Evolutionary conservation across 2,329 filamentous ascomycete genomes (phyloP).

Genomic region (Stenocarpella maydis): DNA sequence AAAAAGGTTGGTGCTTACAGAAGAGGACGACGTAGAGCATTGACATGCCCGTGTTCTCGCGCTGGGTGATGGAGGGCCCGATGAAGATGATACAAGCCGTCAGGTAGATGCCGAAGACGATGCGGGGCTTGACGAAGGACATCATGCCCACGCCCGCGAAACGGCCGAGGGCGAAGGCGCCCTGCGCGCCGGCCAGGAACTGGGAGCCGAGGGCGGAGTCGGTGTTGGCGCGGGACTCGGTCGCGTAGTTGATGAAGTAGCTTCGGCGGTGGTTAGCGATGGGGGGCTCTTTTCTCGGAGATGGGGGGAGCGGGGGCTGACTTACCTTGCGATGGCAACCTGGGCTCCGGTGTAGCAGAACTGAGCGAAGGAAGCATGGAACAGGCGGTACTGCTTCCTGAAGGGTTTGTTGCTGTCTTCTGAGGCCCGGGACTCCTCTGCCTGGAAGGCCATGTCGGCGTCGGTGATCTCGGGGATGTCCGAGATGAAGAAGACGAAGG

Average conservation of each 20-base stretch:
- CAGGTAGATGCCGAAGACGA: constrained; percentile 73
- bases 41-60: constrained; percentile 57
- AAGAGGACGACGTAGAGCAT: constrained; percentile 78
- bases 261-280: constrained; percentile 37
- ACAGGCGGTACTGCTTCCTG: constrained; percentile 75
- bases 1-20: constrained; percentile 45
- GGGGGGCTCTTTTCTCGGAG: too few species aligned
- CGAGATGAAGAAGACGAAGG: constrained; percentile 71
- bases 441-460: constrained; percentile 71
- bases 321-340: constrained; percentile 62
- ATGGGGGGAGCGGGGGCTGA: background rate
- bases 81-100: constrained; percentile 70
- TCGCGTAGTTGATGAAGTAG: constrained; percentile 80
- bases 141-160: constrained; percentile 74
- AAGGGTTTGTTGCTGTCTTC: constrained; percentile 66
- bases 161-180: constrained; percentile 74
- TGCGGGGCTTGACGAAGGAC: constrained; percentile 71
- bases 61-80: constrained; percentile 55
- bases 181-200: constrained; percentile 78
- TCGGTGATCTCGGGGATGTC: constrained; percentile 77
- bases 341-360: constrained; percentile 83
- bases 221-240: constrained; percentile 64
- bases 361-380: constrained; percentile 78
- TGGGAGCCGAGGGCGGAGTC: constrained; percentile 63
- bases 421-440: constrained; percentile 59